Conservation (phyloP, 345 rosid genomes). For the Syzygium jambos region DNA sequence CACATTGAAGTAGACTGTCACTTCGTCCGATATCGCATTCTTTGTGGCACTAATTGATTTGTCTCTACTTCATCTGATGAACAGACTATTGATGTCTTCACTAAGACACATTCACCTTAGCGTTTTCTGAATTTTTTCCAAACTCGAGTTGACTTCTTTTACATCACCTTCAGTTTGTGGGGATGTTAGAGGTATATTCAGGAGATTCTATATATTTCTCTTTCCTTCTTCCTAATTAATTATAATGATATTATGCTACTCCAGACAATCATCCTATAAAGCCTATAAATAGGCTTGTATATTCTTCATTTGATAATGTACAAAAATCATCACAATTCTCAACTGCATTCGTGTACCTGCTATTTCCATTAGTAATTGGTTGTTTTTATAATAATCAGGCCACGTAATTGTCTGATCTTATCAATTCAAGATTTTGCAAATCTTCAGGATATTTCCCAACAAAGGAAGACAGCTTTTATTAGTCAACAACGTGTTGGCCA, state of each 20-base stretch:
- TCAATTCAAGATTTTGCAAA: not conserved
- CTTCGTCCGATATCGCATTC: too few relatives aligned
- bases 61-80: too few relatives aligned
- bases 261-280: not conserved
- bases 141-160: not conserved
- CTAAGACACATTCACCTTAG: not conserved
- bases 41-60: too few relatives aligned
- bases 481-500: not conserved
- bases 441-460: not conserved
- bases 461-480: not conserved
- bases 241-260: too few relatives aligned
- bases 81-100: too few relatives aligned
- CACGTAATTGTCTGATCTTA: not conserved
- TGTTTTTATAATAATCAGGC: not conserved
- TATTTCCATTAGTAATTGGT: not conserved
- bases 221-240: not conserved
- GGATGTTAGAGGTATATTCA: not conserved
- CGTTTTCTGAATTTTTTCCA: not conserved
- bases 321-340: not conserved
- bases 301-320: not conserved
- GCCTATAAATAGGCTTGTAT: not conserved
- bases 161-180: too few relatives aligned
- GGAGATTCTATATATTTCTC: not conserved
- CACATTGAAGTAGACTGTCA: too few relatives aligned
- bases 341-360: not conserved